Evolutionary conservation across 352 stramenopile species (phyloP).

Genomic region (Phytophthora megakarya): DNA sequence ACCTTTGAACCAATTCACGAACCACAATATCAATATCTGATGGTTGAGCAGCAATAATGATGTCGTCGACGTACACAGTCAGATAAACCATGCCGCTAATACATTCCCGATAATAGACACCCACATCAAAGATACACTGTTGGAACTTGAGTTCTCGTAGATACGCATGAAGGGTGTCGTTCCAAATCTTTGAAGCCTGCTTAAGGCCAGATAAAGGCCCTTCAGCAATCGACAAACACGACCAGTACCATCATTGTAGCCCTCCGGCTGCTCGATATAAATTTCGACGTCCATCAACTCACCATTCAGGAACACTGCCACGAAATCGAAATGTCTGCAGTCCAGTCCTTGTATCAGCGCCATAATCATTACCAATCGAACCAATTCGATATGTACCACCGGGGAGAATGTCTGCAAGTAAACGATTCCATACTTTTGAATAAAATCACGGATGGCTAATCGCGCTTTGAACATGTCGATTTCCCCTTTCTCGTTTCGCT

Average conservation of each 20-base stretch:
- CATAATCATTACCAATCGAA: conserved; percentile 4
- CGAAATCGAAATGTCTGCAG: conserved; percentile 2
- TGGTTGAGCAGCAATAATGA: not conserved
- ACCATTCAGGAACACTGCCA: conserved; percentile 9
- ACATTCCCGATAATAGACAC: not conserved
- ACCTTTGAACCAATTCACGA: conserved; percentile 4
- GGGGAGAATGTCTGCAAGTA: conserved; percentile 4
- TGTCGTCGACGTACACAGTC: no score
- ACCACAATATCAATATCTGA: not conserved
- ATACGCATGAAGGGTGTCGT: not conserved
- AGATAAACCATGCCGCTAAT: not conserved
- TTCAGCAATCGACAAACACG: conserved; percentile 5
- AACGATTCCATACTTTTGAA: conserved; percentile 3
- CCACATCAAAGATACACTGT: conserved; percentile 9
- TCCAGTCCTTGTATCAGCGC: not conserved
- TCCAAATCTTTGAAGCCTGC: conserved; percentile 13
- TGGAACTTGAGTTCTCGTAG: not conserved
- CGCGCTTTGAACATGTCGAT: conserved; percentile 6
- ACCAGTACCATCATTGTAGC: not conserved
- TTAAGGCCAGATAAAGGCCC: conserved; percentile 10
- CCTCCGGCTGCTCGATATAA: conserved; percentile 5
- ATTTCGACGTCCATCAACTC: not conserved
- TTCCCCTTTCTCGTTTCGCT: conserved; percentile 4
- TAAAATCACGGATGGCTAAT: not conserved
- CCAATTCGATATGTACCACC: conserved; percentile 3